phyloP scores from a whole-genome alignment of 2,329 filamentous ascomycete genomes.

The Xylariaceae sp. region DNA sequence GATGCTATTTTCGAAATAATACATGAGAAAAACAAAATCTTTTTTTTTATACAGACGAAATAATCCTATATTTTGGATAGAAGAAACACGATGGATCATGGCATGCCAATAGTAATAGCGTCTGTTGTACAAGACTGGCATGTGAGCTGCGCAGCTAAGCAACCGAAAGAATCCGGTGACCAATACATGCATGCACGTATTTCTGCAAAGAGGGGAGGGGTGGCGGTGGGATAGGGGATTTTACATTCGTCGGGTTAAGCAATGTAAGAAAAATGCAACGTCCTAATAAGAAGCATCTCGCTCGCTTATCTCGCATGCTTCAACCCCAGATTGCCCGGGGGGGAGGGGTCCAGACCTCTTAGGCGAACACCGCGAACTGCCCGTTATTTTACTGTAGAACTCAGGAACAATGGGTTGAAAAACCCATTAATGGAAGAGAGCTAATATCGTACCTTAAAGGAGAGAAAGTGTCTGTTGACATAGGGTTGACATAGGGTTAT shows the following conservation, averaged over 20 bases:
- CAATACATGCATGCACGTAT: background rate
- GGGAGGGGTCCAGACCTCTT: background rate
- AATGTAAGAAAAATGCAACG: background rate
- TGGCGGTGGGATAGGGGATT: background rate
- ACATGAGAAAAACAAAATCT: no score
- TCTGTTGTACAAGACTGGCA: background rate
- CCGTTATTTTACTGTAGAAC: no score
- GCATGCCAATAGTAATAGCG: background rate
- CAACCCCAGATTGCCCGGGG: background rate
- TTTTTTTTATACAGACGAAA: no score
- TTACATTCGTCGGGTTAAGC: background rate
- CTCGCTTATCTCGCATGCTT: background rate
- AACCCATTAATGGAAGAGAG: no score
- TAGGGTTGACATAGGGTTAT: no score
- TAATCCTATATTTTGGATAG: no score
- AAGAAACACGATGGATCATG: background rate
- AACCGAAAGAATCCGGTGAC: background rate
- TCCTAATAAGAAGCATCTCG: background rate
- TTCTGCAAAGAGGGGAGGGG: background rate
- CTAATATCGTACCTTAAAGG: background rate
- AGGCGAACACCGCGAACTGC: background rate
- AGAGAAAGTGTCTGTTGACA: background rate
- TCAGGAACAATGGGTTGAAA: no score
- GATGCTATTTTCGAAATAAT: no score
- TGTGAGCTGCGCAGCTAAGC: background rate